Evolutionary conservation across 768 basidiomycete genomes (phyloP).

Genomic region (Mrakia gelida): DNA sequence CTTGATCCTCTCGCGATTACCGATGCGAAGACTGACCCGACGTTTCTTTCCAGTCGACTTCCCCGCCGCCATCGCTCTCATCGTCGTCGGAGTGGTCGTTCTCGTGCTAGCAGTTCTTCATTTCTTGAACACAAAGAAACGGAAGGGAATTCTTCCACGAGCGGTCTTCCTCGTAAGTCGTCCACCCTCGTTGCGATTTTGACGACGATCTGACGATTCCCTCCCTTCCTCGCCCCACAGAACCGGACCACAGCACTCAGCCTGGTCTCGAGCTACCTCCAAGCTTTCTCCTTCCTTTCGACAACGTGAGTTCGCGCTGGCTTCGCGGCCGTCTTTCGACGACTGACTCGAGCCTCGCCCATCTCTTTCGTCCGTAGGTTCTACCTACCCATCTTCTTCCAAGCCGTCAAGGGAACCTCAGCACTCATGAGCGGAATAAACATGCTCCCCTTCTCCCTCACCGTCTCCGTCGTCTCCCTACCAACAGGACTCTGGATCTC

Average conservation of each 20-base stretch:
- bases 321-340: background rate
- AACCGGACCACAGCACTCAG: conserved; percentile 15
- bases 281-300: conserved; percentile 28
- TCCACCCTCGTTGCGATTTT: background rate
- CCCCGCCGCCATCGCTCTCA: conserved; percentile 16
- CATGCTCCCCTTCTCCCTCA: conserved; percentile 31
- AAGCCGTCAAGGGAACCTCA: conserved; percentile 28
- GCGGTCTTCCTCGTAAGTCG: conserved; percentile 5
- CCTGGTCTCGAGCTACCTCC: conserved; percentile 16
- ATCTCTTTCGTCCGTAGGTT: background rate
- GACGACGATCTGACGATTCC: background rate
- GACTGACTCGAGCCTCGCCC: background rate
- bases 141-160: conserved; percentile 23
- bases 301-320: background rate
- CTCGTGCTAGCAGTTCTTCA: background rate
- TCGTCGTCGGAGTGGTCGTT: background rate
- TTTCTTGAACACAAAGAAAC: conserved; percentile 22
- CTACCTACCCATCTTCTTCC: conserved; percentile 31
- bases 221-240: background rate
- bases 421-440: conserved; percentile 29
- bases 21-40: background rate
- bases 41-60: background rate
- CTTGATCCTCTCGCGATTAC: background rate
- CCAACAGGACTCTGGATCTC: conserved; percentile 24
- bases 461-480: conserved; percentile 12